Percentiles rank a stretch among this genome's conserved stretches.
Conservation (phyloP, 805 yeast species). For the Yamadazyma olivae region DNA sequence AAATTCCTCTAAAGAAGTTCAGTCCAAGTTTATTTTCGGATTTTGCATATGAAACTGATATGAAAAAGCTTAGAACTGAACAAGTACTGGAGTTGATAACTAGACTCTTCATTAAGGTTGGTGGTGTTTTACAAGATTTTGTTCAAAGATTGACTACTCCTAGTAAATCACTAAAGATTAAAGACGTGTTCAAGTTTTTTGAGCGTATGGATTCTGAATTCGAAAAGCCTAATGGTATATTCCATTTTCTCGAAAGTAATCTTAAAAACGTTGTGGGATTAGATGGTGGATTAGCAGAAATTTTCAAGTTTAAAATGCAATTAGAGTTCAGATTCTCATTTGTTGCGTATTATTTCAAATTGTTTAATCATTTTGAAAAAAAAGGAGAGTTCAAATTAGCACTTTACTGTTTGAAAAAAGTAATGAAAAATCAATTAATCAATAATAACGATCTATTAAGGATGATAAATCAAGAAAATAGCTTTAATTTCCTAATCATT, state of each 20-base stretch:
- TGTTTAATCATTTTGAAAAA: slow-evolving; percentile 31
- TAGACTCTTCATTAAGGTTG: not conserved
- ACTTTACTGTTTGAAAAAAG: slow-evolving; percentile 30
- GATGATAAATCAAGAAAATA: slow-evolving; percentile 1
- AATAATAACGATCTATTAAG: not conserved
- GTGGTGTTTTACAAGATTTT: not conserved
- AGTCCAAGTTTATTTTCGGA: not conserved
- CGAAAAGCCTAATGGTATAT: not conserved
- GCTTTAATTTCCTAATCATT: not conserved
- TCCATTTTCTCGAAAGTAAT: not conserved
- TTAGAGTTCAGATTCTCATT: not conserved
- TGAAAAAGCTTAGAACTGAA: not conserved
- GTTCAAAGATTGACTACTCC: slow-evolving; percentile 1
- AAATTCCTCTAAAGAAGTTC: not conserved
- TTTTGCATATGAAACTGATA: not conserved
- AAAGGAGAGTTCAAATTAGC: slow-evolving; percentile 24
- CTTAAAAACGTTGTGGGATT: not conserved
- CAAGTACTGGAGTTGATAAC: not conserved
- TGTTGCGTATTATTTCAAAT: slow-evolving; percentile 1
- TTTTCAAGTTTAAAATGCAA: not conserved
- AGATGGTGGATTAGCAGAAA: not conserved
- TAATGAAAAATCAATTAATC: slow-evolving; percentile 4
- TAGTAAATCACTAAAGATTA: not conserved
- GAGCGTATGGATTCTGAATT: not conserved
- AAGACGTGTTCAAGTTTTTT: slow-evolving; percentile 4